phyloP scores from a whole-genome alignment of 495 filamentous ascomycete species.

The Neurospora sp. region DNA sequence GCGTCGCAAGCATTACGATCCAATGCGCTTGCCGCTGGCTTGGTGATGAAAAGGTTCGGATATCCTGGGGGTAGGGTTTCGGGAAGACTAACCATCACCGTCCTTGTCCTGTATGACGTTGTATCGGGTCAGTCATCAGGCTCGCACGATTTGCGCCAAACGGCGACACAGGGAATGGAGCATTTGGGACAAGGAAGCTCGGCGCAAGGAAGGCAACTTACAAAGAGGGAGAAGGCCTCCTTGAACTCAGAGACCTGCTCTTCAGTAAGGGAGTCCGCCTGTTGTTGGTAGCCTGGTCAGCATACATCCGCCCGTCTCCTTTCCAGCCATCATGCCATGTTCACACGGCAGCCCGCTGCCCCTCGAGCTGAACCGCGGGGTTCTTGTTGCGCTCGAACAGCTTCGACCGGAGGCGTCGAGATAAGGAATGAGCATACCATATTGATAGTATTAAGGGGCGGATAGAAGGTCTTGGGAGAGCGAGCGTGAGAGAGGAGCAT shows the following conservation, averaged over 20 bases:
- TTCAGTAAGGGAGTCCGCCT: constrained; percentile 93
- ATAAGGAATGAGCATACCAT: neutral
- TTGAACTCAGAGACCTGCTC: constrained; percentile 99
- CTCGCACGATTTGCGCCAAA: constrained; percentile 4
- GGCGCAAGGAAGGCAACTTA: constrained; percentile 45
- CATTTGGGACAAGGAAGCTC: neutral
- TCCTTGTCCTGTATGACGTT: constrained; percentile 77
- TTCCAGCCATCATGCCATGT: constrained; percentile 4
- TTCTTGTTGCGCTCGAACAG: neutral
- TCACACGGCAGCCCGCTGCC: constrained; percentile 5
- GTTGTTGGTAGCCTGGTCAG: constrained; percentile 14
- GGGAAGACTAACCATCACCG: constrained; percentile 82
- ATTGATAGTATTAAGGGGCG: neutral
- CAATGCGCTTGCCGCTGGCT: neutral
- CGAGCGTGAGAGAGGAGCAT: neutral
- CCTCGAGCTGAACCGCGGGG: constrained; percentile 19
- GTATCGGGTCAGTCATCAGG: constrained; percentile 10
- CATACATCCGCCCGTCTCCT: neutral
- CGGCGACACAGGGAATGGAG: neutral
- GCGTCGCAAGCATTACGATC: neutral
- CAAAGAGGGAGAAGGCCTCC: constrained; percentile 99
- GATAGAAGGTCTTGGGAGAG: neutral
- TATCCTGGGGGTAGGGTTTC: neutral
- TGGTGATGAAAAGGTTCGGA: neutral
- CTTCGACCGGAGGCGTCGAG: neutral